Conservation (phyloP, 441 rosid species). For the Heliophila coronopifolia region DNA sequence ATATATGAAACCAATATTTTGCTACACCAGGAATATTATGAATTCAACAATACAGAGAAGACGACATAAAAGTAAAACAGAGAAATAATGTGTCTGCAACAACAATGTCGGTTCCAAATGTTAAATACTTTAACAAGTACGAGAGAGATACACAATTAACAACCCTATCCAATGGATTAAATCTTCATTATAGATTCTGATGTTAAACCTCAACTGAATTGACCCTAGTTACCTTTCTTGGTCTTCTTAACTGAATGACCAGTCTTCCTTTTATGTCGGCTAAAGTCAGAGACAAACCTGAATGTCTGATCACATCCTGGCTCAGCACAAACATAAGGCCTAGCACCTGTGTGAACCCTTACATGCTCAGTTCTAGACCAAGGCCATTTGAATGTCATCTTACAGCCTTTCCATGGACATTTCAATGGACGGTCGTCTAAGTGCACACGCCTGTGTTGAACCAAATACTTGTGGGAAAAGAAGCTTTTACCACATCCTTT, state of each 20-base stretch:
- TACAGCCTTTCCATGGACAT: conserved; percentile 99
- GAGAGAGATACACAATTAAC: neutral
- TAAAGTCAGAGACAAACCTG: conserved; percentile 90
- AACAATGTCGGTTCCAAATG: conserved; percentile 10
- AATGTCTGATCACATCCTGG: conserved; percentile 93
- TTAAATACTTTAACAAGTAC: neutral
- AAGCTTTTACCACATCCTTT: conserved; percentile 89
- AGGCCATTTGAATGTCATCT: conserved; percentile 98
- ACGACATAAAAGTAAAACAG: neutral
- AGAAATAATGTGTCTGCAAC: conserved; percentile 14
- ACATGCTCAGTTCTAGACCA: conserved; percentile 98
- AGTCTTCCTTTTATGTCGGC: conserved; percentile 94
- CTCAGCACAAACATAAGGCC: conserved; percentile 81
- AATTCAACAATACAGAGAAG: neutral
- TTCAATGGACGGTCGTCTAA: conserved; percentile 93
- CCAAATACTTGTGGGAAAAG: conserved; percentile 91
- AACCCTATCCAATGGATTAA: conserved; percentile 30
- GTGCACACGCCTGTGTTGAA: conserved; percentile 92
- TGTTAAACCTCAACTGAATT: conserved; percentile 6
- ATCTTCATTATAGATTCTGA: conserved; percentile 25
- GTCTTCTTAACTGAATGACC: conserved; percentile 80
- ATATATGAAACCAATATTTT: too few relatives aligned
- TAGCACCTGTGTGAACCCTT: conserved; percentile 99
- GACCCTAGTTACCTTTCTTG: conserved; percentile 41
- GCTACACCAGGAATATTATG: neutral